Percentiles rank a stretch among this genome's conserved stretches.
Evolutionary conservation across 306 rosid genomes (phyloP).

Genomic region (Pyrus betulifolia): DNA sequence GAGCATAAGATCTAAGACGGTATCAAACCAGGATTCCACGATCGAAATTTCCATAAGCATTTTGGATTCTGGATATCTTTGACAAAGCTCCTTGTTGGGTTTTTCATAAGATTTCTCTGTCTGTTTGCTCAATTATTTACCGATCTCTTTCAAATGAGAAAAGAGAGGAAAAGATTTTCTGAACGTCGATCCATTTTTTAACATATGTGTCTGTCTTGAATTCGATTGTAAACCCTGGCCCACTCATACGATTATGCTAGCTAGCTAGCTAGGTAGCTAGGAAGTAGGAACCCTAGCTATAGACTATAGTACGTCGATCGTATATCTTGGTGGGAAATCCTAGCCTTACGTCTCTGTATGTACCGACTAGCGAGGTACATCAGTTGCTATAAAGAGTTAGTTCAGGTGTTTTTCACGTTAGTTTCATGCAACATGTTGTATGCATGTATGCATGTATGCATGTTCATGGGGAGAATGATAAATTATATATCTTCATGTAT

Average conservation of each 20-base stretch:
- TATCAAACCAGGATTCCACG: conserved; percentile 26
- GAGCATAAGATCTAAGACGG: conserved; percentile 36
- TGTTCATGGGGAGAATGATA: not conserved
- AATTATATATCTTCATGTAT: not conserved
- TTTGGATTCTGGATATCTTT: conserved; percentile 22
- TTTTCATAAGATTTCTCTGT: conserved; percentile 15
- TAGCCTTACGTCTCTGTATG: not conserved
- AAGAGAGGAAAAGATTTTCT: not conserved
- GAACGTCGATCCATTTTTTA: not conserved
- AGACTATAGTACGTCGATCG: not conserved
- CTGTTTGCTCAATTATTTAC: conserved; percentile 7
- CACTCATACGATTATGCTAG: not conserved
- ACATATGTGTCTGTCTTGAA: not conserved
- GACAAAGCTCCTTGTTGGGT: conserved; percentile 2
- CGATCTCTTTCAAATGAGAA: not conserved
- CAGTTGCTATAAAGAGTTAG: not conserved
- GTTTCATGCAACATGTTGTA: not conserved
- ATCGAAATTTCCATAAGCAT: not conserved
- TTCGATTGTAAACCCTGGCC: too few relatives aligned
- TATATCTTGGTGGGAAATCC: not conserved
- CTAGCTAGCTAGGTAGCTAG: not conserved
- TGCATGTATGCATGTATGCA: not conserved
- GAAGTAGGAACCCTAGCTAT: too few relatives aligned
- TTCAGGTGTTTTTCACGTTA: not conserved
- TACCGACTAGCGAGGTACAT: not conserved